Evolutionary conservation across 2,329 filamentous ascomycete genomes (phyloP), one percentile per base, ranked within the genome.

Genomic region (Fusarium hostae): DNA sequence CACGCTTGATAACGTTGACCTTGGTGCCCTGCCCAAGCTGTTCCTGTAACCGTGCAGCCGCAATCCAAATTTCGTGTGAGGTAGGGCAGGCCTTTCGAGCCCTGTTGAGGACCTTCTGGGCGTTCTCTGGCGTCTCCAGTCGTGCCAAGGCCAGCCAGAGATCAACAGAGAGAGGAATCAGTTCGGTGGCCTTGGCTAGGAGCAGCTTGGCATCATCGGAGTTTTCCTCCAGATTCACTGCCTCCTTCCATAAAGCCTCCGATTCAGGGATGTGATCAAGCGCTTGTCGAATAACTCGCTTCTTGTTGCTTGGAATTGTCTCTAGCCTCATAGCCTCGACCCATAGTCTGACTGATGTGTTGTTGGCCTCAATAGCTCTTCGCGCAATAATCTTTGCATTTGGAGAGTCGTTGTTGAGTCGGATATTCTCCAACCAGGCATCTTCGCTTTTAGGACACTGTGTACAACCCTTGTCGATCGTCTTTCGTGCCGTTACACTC

Each of bases 361-460:
- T 92, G 75, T 98, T 98, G 57, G 94, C 91, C 80, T 97, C 94
- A 78, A 99, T 97, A 6, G 95, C 96, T 73, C 95, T 92, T 12
- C 95, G 94, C 10, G 95, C 96, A 73, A 99, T 97, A 68, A 99
- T 91, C 82, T 97, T 98, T 61, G 95, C 95, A 76, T 98, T 99
- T 59, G 94, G 91, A 28, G 91, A 90, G 77, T 97, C 94, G 62
- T 80, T 77, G 80, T 98, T 97, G 5, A 99, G 85, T 59, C 95
- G 90, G 73, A 99, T 98, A 60, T 95, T 97, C 80, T 99, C 96
- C 43, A 98, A 84, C 97, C 97, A 99, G 9, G 92, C 93, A 79
- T 98, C 96, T 80, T 98, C 94, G 72, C 92, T 97, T 82, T 95
- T 96, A 0, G 95, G 96, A 75, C 95, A 98, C 76, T 95, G 89